phyloP scores from a whole-genome alignment of 1,284 basidiomycete genomes.

The Sparassis latifolia region DNA sequence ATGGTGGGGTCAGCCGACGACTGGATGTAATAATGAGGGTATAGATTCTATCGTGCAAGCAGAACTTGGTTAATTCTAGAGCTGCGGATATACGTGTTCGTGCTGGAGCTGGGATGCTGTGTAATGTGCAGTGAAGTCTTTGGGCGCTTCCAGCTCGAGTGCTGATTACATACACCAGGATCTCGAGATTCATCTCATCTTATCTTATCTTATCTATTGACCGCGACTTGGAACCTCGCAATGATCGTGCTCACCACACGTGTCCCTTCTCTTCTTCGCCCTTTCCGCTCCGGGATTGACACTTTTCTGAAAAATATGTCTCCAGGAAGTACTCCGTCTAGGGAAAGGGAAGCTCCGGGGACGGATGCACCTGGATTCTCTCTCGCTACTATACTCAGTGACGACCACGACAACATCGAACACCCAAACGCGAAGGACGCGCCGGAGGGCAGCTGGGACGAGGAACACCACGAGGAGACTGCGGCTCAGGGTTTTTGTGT shows the following conservation, averaged over 20 bases:
- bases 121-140: too few species aligned
- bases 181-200: too few species aligned
- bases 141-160: too few species aligned
- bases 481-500: slow-evolving; percentile 64
- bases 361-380: slow-evolving; percentile 35
- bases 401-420: slow-evolving; percentile 53
- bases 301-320: neutral
- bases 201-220: too few species aligned
- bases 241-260: neutral
- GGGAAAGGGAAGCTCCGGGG: neutral
- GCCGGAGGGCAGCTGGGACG: slow-evolving; percentile 54
- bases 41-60: neutral
- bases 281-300: too few species aligned
- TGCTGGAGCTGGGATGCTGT: too few species aligned
- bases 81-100: too few species aligned
- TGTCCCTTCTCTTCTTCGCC: neutral
- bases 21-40: neutral
- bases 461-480: slow-evolving; percentile 44
- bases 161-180: too few species aligned
- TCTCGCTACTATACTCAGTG: slow-evolving; percentile 58
- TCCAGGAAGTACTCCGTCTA: neutral
- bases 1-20: slow-evolving; percentile 22
- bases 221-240: too few species aligned
- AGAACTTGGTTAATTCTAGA: too few species aligned
- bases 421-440: slow-evolving; percentile 35